A percentile compares a stretch with the other conserved stretches of the same genome.
These are phyloP conservation scores for Globisporangium cylindrosporum DNA, from an alignment of 352 stramenopile species.

Conservation along the genomic window DNA sequence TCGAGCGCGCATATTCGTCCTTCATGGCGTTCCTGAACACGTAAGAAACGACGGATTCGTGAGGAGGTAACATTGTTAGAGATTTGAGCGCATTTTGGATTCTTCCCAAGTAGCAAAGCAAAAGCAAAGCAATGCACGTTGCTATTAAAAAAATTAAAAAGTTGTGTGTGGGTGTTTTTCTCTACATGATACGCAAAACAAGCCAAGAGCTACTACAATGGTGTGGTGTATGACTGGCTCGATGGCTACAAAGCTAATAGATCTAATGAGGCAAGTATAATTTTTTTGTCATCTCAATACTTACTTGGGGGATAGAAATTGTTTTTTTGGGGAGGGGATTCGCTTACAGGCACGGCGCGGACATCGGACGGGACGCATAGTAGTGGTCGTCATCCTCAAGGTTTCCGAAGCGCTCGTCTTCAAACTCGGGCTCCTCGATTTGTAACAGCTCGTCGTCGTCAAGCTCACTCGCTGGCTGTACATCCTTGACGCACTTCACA, in stretches of 20 bases:
- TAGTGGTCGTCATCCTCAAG: constrained; percentile 20
- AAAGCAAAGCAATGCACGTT: neutral
- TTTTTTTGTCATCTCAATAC: constrained; percentile 10
- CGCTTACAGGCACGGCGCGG: constrained; percentile 16
- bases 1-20: constrained; percentile 94
- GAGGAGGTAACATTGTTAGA: neutral
- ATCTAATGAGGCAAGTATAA: neutral
- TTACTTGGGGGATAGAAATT: neutral
- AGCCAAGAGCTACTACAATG: neutral
- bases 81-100: neutral
- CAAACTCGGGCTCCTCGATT: constrained; percentile 11
- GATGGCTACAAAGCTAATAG: neutral
- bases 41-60: constrained; percentile 22
- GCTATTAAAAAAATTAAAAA: constrained; percentile 5
- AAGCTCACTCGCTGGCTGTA: neutral
- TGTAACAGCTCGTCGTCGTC: constrained; percentile 10
- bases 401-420: constrained; percentile 14
- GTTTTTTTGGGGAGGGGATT: neutral
- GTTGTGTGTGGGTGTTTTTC: neutral
- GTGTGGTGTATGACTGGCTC: neutral
- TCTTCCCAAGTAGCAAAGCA: neutral
- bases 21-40: constrained; percentile 91
- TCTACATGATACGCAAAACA: neutral
- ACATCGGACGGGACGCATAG: constrained; percentile 18
- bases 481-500: neutral